A percentile compares a stretch with the other conserved stretches of the same genome.
These are phyloP conservation scores for Metschnikowia arizonensis DNA, from an alignment of 805 yeast genomes.

Conservation along the genomic window DNA sequence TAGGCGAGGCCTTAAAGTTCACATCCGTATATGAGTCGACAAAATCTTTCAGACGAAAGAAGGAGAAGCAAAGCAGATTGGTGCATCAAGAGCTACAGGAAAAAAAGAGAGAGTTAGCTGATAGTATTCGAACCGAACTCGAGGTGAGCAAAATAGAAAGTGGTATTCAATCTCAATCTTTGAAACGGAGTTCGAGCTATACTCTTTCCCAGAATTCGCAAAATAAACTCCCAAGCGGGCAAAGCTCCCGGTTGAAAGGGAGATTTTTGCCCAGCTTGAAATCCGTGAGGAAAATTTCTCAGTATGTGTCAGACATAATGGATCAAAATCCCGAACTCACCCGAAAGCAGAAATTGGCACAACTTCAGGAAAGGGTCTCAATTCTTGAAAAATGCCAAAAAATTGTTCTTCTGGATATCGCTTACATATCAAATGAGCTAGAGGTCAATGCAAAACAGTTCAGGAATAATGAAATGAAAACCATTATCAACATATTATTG, in stretches of 20 bases:
- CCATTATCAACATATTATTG: conserved; percentile 47
- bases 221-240: conserved; percentile 2
- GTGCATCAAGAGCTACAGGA: conserved; percentile 32
- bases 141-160: conserved; percentile 28
- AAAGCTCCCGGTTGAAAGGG: conserved; percentile 26
- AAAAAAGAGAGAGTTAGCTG: conserved; percentile 30
- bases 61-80: conserved; percentile 30
- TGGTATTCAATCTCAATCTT: conserved; percentile 21
- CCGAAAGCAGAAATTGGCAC: conserved; percentile 49
- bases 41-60: conserved; percentile 50
- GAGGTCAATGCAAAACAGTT: conserved; percentile 48
- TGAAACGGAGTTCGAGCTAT: conserved; percentile 22
- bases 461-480: conserved; percentile 46
- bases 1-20: conserved; percentile 67
- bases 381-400: conserved; percentile 50
- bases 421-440: conserved; percentile 40
- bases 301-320: conserved; percentile 51
- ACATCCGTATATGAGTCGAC: conserved; percentile 55
- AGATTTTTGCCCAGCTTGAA: conserved; percentile 50
- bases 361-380: conserved; percentile 47
- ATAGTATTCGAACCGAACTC: conserved; percentile 27
- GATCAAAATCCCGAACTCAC: conserved; percentile 66
- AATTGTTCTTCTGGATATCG: conserved; percentile 39
- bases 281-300: conserved; percentile 46
- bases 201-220: conserved; percentile 6